Base-by-base conservation (phyloP, 176 grass and related monocot genomes). In the Stipa capillata region DNA sequence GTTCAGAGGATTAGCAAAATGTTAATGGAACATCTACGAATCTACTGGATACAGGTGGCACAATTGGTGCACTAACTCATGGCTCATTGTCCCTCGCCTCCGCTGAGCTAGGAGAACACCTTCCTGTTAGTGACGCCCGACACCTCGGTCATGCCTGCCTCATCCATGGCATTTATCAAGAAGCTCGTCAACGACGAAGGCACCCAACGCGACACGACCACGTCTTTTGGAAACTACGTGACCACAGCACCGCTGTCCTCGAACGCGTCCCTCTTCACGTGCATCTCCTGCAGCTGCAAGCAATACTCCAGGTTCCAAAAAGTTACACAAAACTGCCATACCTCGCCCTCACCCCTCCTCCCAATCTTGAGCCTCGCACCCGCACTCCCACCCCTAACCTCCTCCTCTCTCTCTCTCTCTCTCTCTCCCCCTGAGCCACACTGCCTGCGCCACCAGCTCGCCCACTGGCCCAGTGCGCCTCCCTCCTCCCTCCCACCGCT, bases 221-320 rank as follows among this genome's bases (percentile, higher is more conserved):
- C 83, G 60, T 83, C 81, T 5, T 56, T 76, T 5, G 82, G 77
- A 56, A 91, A 64, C 49, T 88, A 76, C 69, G 85, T 66, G 7
- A n/a, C 40, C 6, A 37, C 71, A 32, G 85, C 78, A 41, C 68
- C 77, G 37, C 83, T 94, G 81, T 94, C 86, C 74, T 87, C 85
- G 42, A 87, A 82, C 0, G 85, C 72, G 23, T 93, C 81, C 28
- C 77, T 52, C 0, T 58, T 65, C 17, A 88, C 78, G 45, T 84
- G 64, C 73, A 55, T 90, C 74, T 88, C 91, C 55, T 93, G 88
- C 43, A 90, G 87, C 68, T 83, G 82, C 3, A 93, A 83, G 60
- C 84, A 87, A 80, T 88, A 88, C 76, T 93, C 91, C 28, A 93
- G 83, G 65, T 85, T 93, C n/a, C n/a, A n/a, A n/a, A n/a, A n/a